Evolutionary conservation across 495 filamentous ascomycete species (phyloP).

Genomic region (Penicillium goetzii): DNA sequence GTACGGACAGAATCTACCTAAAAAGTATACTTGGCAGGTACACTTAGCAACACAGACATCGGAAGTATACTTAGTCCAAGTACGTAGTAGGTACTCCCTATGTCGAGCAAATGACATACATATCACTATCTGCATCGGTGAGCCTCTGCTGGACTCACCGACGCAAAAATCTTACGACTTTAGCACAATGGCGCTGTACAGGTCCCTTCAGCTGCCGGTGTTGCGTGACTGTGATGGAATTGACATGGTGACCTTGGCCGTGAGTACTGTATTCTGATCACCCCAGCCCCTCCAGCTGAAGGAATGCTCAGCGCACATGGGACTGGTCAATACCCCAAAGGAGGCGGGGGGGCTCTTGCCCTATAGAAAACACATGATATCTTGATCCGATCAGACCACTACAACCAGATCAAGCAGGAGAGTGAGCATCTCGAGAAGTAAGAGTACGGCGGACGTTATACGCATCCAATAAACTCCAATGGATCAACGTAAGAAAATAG

Average conservation of each 20-base stretch:
- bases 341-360: not conserved
- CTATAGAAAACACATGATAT: not conserved
- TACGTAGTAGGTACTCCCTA: not conserved
- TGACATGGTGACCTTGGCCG: not conserved
- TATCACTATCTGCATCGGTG: not conserved
- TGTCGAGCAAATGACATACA: not conserved
- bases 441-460: not conserved
- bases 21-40: not conserved
- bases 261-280: not conserved
- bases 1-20: not conserved
- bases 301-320: constrained; percentile 3
- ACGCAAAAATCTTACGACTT: not conserved
- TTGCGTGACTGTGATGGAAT: not conserved
- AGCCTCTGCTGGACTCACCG: not conserved
- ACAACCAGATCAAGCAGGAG: constrained; percentile 3
- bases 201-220: not conserved
- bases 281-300: not conserved
- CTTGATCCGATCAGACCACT: not conserved
- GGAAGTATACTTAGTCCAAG: not conserved
- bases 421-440: not conserved
- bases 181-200: not conserved
- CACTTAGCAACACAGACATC: not conserved
- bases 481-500: constrained; percentile 9
- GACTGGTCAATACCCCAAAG: not conserved
- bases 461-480: not conserved